A percentile compares a stretch with the other conserved stretches of the same genome.
phyloP scores from a whole-genome alignment of 345 rosid genomes.

The Hibiscus mutabilis region DNA sequence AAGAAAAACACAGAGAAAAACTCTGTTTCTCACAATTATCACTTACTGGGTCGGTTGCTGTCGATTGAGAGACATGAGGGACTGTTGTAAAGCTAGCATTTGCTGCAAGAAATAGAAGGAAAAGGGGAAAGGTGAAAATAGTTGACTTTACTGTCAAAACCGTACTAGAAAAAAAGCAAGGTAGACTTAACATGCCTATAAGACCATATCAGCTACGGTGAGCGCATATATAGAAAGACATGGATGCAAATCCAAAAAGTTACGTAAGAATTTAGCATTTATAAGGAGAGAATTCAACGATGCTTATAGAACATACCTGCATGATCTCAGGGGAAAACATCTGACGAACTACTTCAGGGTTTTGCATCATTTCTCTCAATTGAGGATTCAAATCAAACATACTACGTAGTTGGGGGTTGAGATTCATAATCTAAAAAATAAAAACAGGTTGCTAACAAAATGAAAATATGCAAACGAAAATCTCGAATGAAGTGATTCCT shows the following conservation, averaged over 20 bases:
- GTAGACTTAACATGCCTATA: slow-evolving; percentile 3
- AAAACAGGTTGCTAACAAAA: neutral
- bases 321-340: slow-evolving; percentile 72
- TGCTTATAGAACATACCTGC: slow-evolving; percentile 39
- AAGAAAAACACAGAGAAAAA: too few species aligned
- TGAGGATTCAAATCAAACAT: slow-evolving; percentile 67
- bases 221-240: slow-evolving; percentile 3
- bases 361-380: slow-evolving; percentile 84
- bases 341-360: slow-evolving; percentile 72
- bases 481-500: slow-evolving; percentile 6
- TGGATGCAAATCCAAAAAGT: neutral
- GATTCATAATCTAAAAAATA: slow-evolving; percentile 39
- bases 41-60: slow-evolving; percentile 62
- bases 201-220: neutral
- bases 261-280: neutral
- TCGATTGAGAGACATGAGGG: slow-evolving; percentile 50
- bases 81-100: slow-evolving; percentile 57
- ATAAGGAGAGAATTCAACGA: neutral
- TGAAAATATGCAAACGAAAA: slow-evolving; percentile 7
- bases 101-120: slow-evolving; percentile 28
- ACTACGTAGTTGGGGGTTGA: slow-evolving; percentile 48
- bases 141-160: neutral
- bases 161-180: neutral
- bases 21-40: too few species aligned
- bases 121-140: slow-evolving; percentile 14